Conservation (phyloP, 1,284 basidiomycete species). For the Cryptococcus jaspeensis region DNA sequence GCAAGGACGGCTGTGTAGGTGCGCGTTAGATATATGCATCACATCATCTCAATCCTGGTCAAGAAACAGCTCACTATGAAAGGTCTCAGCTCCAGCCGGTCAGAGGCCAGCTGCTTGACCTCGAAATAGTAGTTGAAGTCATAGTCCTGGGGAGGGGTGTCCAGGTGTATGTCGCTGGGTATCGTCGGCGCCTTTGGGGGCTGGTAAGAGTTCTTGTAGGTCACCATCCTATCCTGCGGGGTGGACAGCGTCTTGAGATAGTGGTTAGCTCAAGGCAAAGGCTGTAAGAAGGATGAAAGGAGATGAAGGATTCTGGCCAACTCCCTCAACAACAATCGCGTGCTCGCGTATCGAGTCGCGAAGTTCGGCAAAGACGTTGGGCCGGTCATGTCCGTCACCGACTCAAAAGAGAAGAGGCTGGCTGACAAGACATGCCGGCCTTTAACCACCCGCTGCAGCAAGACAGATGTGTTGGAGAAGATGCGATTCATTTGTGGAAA, state of each 20-base stretch:
- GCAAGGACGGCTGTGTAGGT: slow-evolving; percentile 19
- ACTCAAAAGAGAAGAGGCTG: too few relatives aligned
- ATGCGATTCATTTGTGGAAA: too few relatives aligned
- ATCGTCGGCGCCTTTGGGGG: not conserved
- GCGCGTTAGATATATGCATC: not conserved
- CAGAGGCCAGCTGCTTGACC: slow-evolving; percentile 23
- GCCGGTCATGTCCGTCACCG: too few relatives aligned
- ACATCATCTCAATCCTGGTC: not conserved
- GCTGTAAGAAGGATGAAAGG: too few relatives aligned
- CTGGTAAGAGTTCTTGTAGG: slow-evolving; percentile 13
- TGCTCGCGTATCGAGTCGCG: too few relatives aligned
- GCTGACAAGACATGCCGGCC: too few relatives aligned
- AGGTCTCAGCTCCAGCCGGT: slow-evolving; percentile 23
- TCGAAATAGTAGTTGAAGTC: slow-evolving; percentile 39
- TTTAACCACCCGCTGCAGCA: too few relatives aligned
- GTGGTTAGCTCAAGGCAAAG: too few relatives aligned
- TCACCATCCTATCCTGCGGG: not conserved
- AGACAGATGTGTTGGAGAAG: too few relatives aligned
- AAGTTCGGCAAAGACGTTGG: too few relatives aligned
- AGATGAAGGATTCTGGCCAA: too few relatives aligned
- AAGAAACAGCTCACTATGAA: slow-evolving; percentile 14
- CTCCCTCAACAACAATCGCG: too few relatives aligned
- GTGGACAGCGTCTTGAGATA: not conserved
- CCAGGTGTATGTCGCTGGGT: slow-evolving; percentile 3
- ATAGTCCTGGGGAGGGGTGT: slow-evolving; percentile 34